Conservation (phyloP, 306 rosid genomes). For the Glycine soja region DNA sequence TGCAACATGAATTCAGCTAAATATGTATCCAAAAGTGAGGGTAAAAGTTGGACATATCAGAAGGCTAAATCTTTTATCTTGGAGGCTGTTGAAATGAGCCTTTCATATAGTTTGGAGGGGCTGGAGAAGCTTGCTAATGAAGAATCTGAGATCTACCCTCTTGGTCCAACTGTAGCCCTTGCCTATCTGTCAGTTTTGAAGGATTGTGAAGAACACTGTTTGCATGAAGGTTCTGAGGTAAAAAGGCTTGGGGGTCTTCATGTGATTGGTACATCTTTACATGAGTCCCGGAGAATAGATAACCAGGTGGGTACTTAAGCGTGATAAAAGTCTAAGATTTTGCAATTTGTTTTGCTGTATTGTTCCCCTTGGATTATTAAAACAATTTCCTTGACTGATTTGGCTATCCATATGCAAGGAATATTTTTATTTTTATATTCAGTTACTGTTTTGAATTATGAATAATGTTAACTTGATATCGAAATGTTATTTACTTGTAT, state of each 20-base stretch:
- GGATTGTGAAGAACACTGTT: conserved; percentile 88
- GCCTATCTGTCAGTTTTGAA: conserved; percentile 79
- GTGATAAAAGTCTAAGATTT: conserved; percentile 28
- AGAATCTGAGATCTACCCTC: conserved; percentile 87
- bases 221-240: conserved; percentile 86
- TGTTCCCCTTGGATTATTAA: conserved; percentile 21
- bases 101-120: conserved; percentile 68
- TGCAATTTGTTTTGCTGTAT: conserved; percentile 25
- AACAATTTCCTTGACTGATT: background rate
- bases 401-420: background rate
- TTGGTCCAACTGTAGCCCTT: conserved; percentile 90
- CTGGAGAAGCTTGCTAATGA: conserved; percentile 80
- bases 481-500: conserved; percentile 23
- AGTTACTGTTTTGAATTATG: background rate
- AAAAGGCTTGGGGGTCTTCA: conserved; percentile 96
- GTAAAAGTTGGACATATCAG: conserved; percentile 81
- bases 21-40: conserved; percentile 84
- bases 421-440: background rate
- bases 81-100: conserved; percentile 89
- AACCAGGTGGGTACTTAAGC: conserved; percentile 73
- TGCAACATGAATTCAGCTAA: conserved; percentile 71
- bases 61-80: conserved; percentile 86
- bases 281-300: conserved; percentile 96
- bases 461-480: conserved; percentile 30
- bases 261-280: conserved; percentile 95